Base-by-base conservation (phyloP, 805 yeast species). In the Zygosaccharomyces bisporus region DNA sequence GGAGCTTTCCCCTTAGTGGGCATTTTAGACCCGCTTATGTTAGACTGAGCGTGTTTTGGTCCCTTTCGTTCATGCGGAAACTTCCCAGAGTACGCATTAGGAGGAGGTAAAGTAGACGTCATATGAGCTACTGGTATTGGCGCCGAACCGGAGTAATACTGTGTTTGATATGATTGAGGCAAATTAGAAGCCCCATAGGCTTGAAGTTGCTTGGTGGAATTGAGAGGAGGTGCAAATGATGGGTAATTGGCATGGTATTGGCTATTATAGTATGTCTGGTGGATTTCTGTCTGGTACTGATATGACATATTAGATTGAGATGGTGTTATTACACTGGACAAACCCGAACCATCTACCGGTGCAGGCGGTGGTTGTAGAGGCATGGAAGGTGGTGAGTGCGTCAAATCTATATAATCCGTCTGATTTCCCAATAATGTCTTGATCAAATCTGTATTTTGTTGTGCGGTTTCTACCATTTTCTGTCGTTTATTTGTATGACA, bases 1-100 rank as follows among this genome's bases (percentile, higher is more conserved):
- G 67, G 67, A 3, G 44, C 30, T 42, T 50, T 57, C 31, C 34
- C 39, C 16, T 33, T 44, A 3, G 32, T 3, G 17, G 32, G 16
- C 8, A 9, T 37, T 25, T 30, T 37, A 17, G 40, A 16, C 13
- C 7, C 5, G 7, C 18, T 24, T 24, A 12, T 17, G 14, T 27
- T n/a, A 17, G 40, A 7, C 10, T 25, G 40, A 17, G 6, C 7
- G 4, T 13, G 8, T 7, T 3, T 17, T 4, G 10, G 19, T 16
- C 12, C 13, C 14, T 29, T 23, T 21, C 17, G 42, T 30, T 16
- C 16, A 13, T 18, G 31, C n/a, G 31, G 7, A 3, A 13, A n/a
- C 14, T 3, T 6, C 31, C 13, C 16, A 12, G 31, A 14, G 6
- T 27, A 13, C 13, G 31, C 10, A 29, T 16, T 16, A 6, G 19